Conservation (phyloP, 192 early-diverging fungal species). For the Coemansia aciculifera region DNA sequence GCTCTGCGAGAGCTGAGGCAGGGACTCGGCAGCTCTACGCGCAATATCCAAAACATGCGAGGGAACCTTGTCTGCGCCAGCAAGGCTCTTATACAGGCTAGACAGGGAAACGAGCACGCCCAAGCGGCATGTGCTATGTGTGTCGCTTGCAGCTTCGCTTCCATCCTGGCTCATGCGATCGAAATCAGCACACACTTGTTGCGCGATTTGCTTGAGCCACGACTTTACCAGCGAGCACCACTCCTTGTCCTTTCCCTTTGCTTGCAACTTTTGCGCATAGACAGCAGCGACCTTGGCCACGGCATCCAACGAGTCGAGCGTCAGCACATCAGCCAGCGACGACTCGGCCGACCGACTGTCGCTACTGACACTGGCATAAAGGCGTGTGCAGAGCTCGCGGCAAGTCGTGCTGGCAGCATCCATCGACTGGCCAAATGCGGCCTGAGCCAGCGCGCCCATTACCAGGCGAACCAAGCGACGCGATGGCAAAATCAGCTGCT, state of each 20-base stretch:
- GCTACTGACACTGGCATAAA: constrained; percentile 8
- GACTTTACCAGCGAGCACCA: constrained; percentile 21
- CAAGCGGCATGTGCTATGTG: constrained; percentile 8
- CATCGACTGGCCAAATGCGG: constrained; percentile 13
- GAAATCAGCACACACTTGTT: background rate
- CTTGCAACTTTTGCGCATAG: constrained; percentile 8
- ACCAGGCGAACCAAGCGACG: constrained; percentile 14
- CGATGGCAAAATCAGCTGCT: constrained; percentile 11
- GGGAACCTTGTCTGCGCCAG: background rate
- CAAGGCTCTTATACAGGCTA: constrained; percentile 10
- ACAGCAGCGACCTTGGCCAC: constrained; percentile 17
- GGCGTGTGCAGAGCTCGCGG: constrained; percentile 20
- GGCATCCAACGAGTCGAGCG: constrained; percentile 21
- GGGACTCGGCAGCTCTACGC: background rate
- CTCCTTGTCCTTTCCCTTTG: constrained; percentile 8
- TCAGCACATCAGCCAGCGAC: background rate
- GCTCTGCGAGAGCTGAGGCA: constrained; percentile 2
- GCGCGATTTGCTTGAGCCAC: constrained; percentile 13
- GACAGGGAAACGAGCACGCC: constrained; percentile 14
- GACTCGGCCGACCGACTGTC: background rate
- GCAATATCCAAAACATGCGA: background rate
- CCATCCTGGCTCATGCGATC: background rate
- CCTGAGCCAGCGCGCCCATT: constrained; percentile 20
- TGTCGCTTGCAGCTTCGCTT: background rate
- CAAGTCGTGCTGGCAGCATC: constrained; percentile 19